Conservation (phyloP, 768 basidiomycete genomes). For the Naganishia antarctica region DNA sequence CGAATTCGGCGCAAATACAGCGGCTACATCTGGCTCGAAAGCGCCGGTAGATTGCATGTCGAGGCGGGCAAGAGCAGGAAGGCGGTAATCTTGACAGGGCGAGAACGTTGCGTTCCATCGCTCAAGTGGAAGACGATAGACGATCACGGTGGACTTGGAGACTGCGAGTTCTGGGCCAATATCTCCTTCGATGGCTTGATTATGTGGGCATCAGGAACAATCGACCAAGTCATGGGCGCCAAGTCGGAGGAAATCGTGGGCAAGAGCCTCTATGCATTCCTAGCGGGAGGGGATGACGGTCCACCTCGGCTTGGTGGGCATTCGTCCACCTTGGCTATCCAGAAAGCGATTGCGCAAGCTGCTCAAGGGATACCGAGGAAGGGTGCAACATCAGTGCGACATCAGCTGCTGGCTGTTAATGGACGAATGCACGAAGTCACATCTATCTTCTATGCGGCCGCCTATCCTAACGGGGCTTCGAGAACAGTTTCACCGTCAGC, state of each 20-base stretch:
- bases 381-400: constrained; percentile 38
- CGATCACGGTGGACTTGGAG: constrained; percentile 55
- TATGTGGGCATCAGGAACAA: constrained; percentile 48
- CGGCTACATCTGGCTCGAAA: constrained; percentile 83
- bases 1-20: constrained; percentile 65
- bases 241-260: constrained; percentile 49
- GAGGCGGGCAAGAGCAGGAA: constrained; percentile 93
- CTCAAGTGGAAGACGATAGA: constrained; percentile 62
- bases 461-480: background rate
- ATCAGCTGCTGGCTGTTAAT: constrained; percentile 40
- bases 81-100: constrained; percentile 82
- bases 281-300: constrained; percentile 41
- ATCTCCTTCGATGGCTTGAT: constrained; percentile 51
- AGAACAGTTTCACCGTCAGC: background rate
- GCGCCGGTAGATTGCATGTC: constrained; percentile 76
- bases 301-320: constrained; percentile 30
- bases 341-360: constrained; percentile 38
- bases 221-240: constrained; percentile 44
- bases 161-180: constrained; percentile 52
- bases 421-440: constrained; percentile 47
- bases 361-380: constrained; percentile 29
- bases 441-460: constrained; percentile 44
- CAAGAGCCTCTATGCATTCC: constrained; percentile 42
- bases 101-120: constrained; percentile 63
- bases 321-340: constrained; percentile 29